Evolutionary conservation across 306 rosid species (phyloP).

Genomic region (Begonia masoniana): DNA sequence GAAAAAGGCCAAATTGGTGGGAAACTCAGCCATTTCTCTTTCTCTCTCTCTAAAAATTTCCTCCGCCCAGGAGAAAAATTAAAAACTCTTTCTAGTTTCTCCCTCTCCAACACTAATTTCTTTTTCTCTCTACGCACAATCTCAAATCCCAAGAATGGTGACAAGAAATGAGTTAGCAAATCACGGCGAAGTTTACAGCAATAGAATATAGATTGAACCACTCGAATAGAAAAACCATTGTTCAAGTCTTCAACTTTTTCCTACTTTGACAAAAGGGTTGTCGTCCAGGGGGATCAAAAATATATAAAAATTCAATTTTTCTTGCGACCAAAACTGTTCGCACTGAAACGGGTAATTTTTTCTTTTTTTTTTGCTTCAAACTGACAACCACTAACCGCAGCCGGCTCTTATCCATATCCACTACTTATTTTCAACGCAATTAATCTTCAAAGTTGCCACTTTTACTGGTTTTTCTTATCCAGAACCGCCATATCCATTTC

Average conservation of each 20-base stretch:
- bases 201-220: constrained; percentile 32
- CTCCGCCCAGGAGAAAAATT: not conserved
- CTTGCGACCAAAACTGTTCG: constrained; percentile 19
- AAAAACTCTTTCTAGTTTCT: not conserved
- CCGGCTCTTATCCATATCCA: not conserved
- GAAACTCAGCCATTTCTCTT: constrained; percentile 40
- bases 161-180: constrained; percentile 22
- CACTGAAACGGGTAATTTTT: not conserved
- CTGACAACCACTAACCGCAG: not conserved
- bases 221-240: constrained; percentile 26
- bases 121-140: not conserved
- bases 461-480: no score
- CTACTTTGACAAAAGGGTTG: constrained; percentile 29
- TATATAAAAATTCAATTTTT: not conserved
- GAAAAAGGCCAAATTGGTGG: constrained; percentile 46
- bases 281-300: constrained; percentile 16
- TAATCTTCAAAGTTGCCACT: no score
- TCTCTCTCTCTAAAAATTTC: not conserved
- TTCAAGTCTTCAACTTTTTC: constrained; percentile 16
- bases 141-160: not conserved
- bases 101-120: no score
- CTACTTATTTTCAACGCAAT: no score
- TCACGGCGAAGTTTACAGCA: constrained; percentile 16
- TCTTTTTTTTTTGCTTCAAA: not conserved
- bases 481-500: no score